Evolutionary conservation across 78 protist genomes (phyloP).

Genomic region (Chrysochromulina tobinii): DNA sequence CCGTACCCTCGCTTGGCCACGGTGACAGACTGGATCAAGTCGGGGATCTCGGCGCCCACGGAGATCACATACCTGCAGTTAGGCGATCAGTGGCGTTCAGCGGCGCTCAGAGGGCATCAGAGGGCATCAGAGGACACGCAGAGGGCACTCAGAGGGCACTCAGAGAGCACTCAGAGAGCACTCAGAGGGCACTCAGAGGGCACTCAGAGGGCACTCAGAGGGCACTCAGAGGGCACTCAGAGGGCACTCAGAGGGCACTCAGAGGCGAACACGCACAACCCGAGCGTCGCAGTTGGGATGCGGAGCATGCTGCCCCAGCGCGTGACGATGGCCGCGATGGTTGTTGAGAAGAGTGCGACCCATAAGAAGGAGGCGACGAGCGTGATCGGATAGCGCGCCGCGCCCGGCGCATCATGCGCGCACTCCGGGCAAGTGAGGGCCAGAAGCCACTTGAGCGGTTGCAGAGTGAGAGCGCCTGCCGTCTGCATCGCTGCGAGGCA

Average conservation of each 20-base stretch:
- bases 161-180: no score
- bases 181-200: no score
- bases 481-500: no score
- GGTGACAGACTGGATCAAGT: conserved; percentile 30
- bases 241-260: no score
- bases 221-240: no score
- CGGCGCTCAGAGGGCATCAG: no score
- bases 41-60: conserved; percentile 46
- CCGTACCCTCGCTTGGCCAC: conserved; percentile 45
- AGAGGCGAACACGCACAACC: not conserved
- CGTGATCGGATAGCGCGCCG: conserved; percentile 34
- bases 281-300: conserved; percentile 8
- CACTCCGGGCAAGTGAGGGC: not conserved
- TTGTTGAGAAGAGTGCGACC: conserved; percentile 3
- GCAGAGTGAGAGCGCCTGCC: no score
- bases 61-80: conserved; percentile 14
- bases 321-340: conserved; percentile 9
- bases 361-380: not conserved
- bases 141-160: no score
- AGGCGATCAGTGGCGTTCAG: no score
- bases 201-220: no score
- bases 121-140: no score
- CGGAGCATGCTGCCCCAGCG: not conserved
- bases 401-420: not conserved
- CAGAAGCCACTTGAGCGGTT: not conserved